Base-by-base conservation (phyloP, 202 grass and related monocot genomes). In the Alloteropsis angusta region DNA sequence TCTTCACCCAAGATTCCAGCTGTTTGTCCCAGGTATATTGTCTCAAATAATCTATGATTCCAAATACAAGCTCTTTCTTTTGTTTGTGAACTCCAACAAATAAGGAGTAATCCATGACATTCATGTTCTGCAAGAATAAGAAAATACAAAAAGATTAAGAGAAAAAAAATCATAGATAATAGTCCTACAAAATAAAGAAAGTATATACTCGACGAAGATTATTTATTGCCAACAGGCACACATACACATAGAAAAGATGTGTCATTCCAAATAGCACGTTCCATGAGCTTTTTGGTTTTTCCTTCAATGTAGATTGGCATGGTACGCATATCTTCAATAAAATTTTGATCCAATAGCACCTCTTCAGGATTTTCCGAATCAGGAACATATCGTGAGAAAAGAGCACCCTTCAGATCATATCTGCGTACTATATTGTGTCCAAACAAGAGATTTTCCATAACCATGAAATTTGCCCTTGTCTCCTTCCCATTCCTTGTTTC, bases 1-100 rank as follows among this genome's bases (percentile, higher is more conserved):
- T 82, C 74, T 94, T 97, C 66, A 97, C 95, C 89, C 85, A 97
- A 56, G 91, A 94, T 76, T 98, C 95, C 44, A 98, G 77, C 64
- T 97, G 85, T 80, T 97, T 97, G 87, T 97, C 94, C 94, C 87
- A 97, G n/a, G 91, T 97, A 84, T 90, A 98, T 65, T 90, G 91
- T 84, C 95, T 88, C 85, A 98, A 70, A 82, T 92, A 98, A 87
- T 98, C 95, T 70, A 98, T 98, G 74, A 94, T 98, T 49, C 95
- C 95, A 43, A 98, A 92, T 61, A 92, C 85, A 88, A 98, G 86
- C 74, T 89, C 85, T 35, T 82, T 85, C 77, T 86, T 89, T 47
- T 94, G 69, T 83, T 90, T 94, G 61, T 94, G 91, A 64, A 97
- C 91, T 85, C 94, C 94, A 78, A 94, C 82, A 72, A 97, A 77